Percentiles rank a stretch among this genome's conserved stretches.
These are phyloP conservation scores for Suillus alpinus DNA, from an alignment of 768 basidiomycete genomes.

Conservation along the genomic window DNA sequence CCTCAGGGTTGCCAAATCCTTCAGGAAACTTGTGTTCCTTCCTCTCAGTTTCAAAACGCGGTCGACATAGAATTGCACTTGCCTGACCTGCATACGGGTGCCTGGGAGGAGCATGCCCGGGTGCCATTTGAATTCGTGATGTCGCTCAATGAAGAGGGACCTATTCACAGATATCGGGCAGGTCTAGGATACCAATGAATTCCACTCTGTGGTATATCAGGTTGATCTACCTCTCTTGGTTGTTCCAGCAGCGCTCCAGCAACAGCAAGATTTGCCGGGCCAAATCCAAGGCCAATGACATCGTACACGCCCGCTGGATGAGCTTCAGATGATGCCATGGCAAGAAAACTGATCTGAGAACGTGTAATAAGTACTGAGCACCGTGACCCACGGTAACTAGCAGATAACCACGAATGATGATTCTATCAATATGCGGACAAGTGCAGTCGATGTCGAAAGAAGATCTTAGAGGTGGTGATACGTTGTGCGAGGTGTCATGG, in stretches of 20 bases:
- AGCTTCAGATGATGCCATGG: background rate
- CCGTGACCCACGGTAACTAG: background rate
- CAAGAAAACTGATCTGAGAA: background rate
- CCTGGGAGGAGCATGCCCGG: constrained; percentile 54
- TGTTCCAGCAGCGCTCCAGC: constrained; percentile 49
- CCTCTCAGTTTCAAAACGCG: constrained; percentile 8
- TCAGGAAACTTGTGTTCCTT: constrained; percentile 38
- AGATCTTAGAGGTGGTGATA: background rate
- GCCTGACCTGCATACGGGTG: constrained; percentile 54
- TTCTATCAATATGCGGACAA: background rate
- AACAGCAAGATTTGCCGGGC: constrained; percentile 52
- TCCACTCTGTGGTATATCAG: background rate
- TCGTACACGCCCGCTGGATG: constrained; percentile 30
- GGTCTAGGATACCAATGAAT: constrained; percentile 9
- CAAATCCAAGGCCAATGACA: constrained; percentile 50
- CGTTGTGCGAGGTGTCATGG: background rate
- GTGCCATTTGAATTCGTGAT: constrained; percentile 50
- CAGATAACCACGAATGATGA: background rate
- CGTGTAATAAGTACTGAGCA: background rate
- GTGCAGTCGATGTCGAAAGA: background rate
- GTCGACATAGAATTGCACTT: constrained; percentile 1
- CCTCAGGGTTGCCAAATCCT: constrained; percentile 53
- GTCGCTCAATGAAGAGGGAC: constrained; percentile 48
- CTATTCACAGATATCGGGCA: constrained; percentile 23
- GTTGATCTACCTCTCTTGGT: constrained; percentile 20